These are phyloP conservation scores for Lactarius hatsudake DNA, from an alignment of 768 basidiomycete genomes.

Conservation along the genomic window DNA sequence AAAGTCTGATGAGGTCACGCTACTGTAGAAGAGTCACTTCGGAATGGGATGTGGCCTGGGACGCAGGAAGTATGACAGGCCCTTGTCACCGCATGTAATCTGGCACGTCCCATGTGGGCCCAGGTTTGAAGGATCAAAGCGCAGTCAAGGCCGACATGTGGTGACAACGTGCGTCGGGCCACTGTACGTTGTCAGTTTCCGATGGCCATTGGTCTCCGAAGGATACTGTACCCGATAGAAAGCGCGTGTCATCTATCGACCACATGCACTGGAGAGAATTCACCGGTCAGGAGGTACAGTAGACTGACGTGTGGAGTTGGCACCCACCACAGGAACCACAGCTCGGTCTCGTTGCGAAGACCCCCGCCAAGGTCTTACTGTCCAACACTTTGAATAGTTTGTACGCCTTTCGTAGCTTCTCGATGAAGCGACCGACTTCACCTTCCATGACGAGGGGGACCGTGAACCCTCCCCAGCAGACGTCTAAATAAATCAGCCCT, in stretches of 20 bases:
- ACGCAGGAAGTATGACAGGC: too few relatives aligned
- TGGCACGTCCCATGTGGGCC: neutral
- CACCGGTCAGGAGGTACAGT: neutral
- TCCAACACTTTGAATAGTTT: constrained; percentile 50
- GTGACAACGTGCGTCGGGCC: neutral
- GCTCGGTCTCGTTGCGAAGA: constrained; percentile 83
- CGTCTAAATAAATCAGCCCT: constrained; percentile 45
- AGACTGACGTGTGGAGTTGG: neutral
- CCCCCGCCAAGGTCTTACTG: constrained; percentile 56
- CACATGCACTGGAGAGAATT: neutral
- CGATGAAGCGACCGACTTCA: constrained; percentile 61
- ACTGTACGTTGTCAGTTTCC: neutral
- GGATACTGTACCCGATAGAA: neutral
- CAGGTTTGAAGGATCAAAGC: too few relatives aligned
- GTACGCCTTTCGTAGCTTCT: constrained; percentile 46
- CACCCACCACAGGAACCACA: constrained; percentile 74
- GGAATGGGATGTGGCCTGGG: too few relatives aligned
- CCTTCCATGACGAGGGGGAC: constrained; percentile 74
- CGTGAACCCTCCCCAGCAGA: constrained; percentile 91
- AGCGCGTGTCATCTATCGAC: neutral
- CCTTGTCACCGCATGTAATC: neutral
- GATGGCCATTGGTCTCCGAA: too few relatives aligned
- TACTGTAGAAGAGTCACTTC: too few relatives aligned
- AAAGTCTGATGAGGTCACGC: too few relatives aligned
- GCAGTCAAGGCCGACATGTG: too few relatives aligned